Conservation (phyloP, 495 filamentous ascomycete genomes). For the Tetracladium setigerum region DNA sequence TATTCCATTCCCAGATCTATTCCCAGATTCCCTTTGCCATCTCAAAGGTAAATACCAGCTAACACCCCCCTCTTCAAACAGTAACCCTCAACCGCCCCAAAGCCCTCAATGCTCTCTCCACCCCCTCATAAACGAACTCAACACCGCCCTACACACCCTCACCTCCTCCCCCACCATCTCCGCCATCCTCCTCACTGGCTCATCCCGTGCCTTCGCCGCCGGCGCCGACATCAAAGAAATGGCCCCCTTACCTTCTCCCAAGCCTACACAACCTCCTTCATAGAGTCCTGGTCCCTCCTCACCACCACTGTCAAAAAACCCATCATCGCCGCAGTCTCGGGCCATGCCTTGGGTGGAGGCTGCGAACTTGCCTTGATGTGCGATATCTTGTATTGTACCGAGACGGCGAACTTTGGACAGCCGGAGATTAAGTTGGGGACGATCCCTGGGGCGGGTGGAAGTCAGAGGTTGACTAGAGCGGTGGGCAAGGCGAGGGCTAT, state of each 20-base stretch:
- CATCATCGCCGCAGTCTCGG: slow-evolving; percentile 87
- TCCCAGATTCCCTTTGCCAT: not conserved
- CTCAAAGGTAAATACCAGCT: slow-evolving; percentile 2
- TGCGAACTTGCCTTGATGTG: slow-evolving; percentile 98
- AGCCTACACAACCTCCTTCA: slow-evolving; percentile 84
- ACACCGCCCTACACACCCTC: slow-evolving; percentile 66
- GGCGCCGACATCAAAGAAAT: slow-evolving; percentile 99
- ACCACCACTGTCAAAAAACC: slow-evolving; percentile 80
- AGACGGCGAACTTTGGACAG: slow-evolving; percentile 81
- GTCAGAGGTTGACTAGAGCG: slow-evolving; percentile 78
- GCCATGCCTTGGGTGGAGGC: slow-evolving; percentile 88
- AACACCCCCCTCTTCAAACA: slow-evolving; percentile 25
- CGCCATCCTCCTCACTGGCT: slow-evolving; percentile 82
- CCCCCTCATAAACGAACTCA: slow-evolving; percentile 82
- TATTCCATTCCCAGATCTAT: not conserved
- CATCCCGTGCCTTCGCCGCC: slow-evolving; percentile 82
- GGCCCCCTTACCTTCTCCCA: slow-evolving; percentile 79
- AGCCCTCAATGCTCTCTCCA: slow-evolving; percentile 86
- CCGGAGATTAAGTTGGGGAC: slow-evolving; percentile 92
- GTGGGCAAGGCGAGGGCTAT: slow-evolving; percentile 88
- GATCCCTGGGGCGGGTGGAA: slow-evolving; percentile 88
- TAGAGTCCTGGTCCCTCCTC: slow-evolving; percentile 83
- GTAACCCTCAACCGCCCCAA: slow-evolving; percentile 95
- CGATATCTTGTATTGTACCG: slow-evolving; percentile 86
- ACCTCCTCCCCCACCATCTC: slow-evolving; percentile 62